Evolutionary conservation across 345 rosid species (phyloP).

Genomic region (Gossypium arboreum): DNA sequence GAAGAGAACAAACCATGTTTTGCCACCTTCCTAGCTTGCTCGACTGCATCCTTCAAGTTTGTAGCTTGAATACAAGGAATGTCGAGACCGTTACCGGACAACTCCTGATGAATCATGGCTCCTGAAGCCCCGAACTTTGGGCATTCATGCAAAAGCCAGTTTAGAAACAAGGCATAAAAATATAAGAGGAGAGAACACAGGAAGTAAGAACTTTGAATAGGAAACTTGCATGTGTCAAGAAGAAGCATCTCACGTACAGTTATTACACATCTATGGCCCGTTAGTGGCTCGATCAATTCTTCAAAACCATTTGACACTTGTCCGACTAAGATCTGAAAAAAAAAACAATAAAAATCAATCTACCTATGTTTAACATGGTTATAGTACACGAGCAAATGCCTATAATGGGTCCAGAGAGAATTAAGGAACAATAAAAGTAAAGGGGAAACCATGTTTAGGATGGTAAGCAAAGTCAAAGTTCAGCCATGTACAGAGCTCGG

Average conservation of each 20-base stretch:
- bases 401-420: neutral
- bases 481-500: neutral
- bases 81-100: conserved; percentile 10
- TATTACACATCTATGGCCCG: conserved; percentile 32
- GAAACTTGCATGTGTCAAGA: neutral
- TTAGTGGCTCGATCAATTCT: conserved; percentile 23
- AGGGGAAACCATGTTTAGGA: neutral
- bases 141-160: neutral
- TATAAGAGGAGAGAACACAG: neutral
- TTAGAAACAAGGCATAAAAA: neutral
- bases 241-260: conserved; percentile 23
- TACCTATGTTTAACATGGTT: neutral
- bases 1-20: conserved; percentile 23
- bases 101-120: neutral
- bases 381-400: neutral
- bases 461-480: neutral
- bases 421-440: neutral
- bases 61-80: conserved; percentile 29
- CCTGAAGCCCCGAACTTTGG: conserved; percentile 29
- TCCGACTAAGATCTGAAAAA: conserved; percentile 21
- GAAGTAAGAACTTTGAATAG: neutral
- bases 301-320: conserved; percentile 31
- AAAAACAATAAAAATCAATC: neutral
- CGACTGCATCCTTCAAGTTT: conserved; percentile 28
- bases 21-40: conserved; percentile 25